Conservation (phyloP, 2,329 filamentous ascomycete species). For the Cladosporium sp. region DNA sequence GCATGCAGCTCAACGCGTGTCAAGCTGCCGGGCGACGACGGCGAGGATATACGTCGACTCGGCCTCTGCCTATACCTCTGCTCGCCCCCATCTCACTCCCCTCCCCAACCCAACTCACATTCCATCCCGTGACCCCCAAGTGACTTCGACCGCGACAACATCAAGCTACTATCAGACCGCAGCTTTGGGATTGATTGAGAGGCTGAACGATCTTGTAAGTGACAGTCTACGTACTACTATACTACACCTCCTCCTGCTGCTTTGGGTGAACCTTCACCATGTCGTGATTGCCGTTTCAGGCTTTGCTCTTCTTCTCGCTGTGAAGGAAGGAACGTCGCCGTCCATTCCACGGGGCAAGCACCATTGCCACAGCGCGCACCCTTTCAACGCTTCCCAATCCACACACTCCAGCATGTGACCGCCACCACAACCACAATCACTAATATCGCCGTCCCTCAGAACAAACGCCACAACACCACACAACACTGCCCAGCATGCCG, state of each 20-base stretch:
- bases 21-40: not conserved
- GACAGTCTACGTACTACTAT: not conserved
- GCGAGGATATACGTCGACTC: slow-evolving; percentile 1
- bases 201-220: not conserved
- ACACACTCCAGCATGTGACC: not conserved
- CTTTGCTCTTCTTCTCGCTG: not conserved
- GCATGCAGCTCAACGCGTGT: slow-evolving; percentile 19
- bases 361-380: not conserved
- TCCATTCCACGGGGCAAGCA: not conserved
- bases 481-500: slow-evolving; percentile 41
- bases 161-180: not conserved
- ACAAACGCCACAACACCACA: not conserved
- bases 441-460: not conserved
- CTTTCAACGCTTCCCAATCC: not conserved
- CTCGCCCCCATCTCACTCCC: not conserved
- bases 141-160: not conserved
- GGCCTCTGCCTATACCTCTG: not conserved
- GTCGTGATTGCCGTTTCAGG: not conserved
- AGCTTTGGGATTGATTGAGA: not conserved
- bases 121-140: slow-evolving; percentile 1
- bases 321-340: not conserved
- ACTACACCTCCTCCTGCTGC: not conserved
- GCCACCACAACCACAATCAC: slow-evolving; percentile 1
- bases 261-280: not conserved
- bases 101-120: not conserved